Base-by-base conservation (phyloP, 257 asterid species). In the Rehmannia glutinosa region DNA sequence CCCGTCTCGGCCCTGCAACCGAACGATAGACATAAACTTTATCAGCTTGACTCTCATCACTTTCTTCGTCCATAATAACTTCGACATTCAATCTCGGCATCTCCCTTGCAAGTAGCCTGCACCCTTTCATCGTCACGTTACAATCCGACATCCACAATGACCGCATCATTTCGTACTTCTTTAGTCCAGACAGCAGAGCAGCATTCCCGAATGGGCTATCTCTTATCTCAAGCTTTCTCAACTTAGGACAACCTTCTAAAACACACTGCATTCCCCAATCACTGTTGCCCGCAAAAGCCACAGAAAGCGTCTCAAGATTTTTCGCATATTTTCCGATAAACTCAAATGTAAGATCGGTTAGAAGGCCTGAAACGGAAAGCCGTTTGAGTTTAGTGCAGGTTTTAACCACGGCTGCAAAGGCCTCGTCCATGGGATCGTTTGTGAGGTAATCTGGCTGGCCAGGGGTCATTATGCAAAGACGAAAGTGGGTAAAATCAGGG, bases 61-160 rank as follows among this genome's bases (percentile, higher is more conserved):
- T 71, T 11, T 61, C 83, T 70, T 82, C 85, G 0, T 87, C 91
- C 73, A 64, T 83, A 45, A 90, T 85, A n/a, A 90, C 96, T 66
- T 91, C 97, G 0, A 87, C 93, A 15, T 90, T 90, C 86, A 90
- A 68, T 66, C 91, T 79, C 1, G 96, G 96, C 84, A 61, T 78
- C 82, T 83, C 83, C 74, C 55, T 73, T 19, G 97, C 96, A 52
- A 91, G 89, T 17, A 20, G 25, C 51, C 78, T 70, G 75, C 96
- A 86, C 12, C 93, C 97, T 13, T 76, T 73, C 81, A 86, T 69
- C 1, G 93, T 88, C 33, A 91, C 83, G 8, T 69, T 68, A 65
- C 96, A 91, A n/a, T 86, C 64, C 7, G 97, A 91, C 91, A 91
- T 91, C 97, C 96, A 91, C 17, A 91, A 75, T 0, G 95, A 91